A percentile compares a stretch with the other conserved stretches of the same genome.
Conservation (phyloP, 345 rosid species). For the Euphorbia pulcherrima region DNA sequence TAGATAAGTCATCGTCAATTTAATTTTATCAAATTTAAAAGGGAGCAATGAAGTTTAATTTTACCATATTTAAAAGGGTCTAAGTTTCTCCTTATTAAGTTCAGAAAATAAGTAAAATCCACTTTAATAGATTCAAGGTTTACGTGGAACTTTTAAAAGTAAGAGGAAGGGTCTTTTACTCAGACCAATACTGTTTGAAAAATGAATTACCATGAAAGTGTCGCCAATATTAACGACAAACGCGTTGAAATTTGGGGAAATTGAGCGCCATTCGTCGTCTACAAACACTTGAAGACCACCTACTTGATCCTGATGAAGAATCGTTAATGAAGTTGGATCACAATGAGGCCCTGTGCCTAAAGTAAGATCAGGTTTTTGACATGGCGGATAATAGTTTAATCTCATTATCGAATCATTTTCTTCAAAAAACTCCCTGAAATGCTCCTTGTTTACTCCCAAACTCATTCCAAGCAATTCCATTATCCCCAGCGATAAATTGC, state of each 20-base stretch:
- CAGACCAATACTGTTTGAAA: no score
- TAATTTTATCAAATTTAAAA: no score
- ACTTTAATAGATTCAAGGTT: no score
- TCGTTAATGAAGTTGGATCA: conserved; percentile 95
- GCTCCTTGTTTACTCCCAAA: conserved; percentile 49
- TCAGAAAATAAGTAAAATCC: no score
- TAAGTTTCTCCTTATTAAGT: no score
- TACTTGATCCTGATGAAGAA: conserved; percentile 93
- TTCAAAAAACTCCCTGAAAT: conserved; percentile 69
- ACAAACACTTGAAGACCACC: conserved; percentile 93
- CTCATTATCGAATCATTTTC: conserved; percentile 96
- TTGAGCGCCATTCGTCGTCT: conserved; percentile 74
- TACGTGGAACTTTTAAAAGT: no score
- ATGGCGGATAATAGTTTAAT: conserved; percentile 88
- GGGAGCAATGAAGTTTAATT: no score
- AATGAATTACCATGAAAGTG: conserved; percentile 80
- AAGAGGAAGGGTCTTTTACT: no score
- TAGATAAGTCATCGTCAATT: no score
- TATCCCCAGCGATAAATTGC: conserved; percentile 69
- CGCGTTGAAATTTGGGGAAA: conserved; percentile 66
- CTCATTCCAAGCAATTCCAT: conserved; percentile 88
- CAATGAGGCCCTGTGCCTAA: conserved; percentile 99
- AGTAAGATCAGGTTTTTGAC: conserved; percentile 89
- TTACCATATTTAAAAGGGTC: no score
- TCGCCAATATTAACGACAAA: conserved; percentile 96